phyloP scores from a whole-genome alignment of 2,329 filamentous ascomycete genomes.

The Dothideomycetes sp. region DNA sequence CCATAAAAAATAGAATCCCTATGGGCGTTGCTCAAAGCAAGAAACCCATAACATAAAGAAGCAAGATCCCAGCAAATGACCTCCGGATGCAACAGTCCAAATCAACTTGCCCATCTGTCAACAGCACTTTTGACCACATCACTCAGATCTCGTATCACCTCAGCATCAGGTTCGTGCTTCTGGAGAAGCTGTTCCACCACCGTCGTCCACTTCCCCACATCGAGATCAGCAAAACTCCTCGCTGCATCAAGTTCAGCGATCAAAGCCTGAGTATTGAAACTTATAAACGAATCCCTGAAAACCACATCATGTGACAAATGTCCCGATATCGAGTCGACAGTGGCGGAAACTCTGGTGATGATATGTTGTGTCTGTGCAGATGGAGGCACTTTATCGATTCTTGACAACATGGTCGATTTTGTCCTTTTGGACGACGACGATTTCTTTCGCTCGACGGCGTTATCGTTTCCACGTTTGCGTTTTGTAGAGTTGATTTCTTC shows the following conservation, averaged over 20 bases:
- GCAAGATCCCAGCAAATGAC: too few species aligned
- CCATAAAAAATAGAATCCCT: too few species aligned
- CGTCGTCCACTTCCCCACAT: conserved; percentile 14
- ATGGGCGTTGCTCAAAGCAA: too few species aligned
- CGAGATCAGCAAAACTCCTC: conserved; percentile 4
- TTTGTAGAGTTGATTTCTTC: conserved; percentile 15
- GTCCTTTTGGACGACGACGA: too few species aligned
- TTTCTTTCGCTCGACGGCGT: conserved; percentile 17
- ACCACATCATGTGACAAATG: too few species aligned
- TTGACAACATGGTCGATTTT: too few species aligned
- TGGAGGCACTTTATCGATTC: conserved; percentile 30
- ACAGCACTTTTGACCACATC: conserved; percentile 8
- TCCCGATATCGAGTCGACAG: too few species aligned
- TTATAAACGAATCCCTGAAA: too few species aligned
- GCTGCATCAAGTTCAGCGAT: too few species aligned
- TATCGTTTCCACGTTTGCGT: conserved; percentile 18
- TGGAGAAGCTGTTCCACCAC: conserved; percentile 17
- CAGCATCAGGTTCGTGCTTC: conserved; percentile 17
- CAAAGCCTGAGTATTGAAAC: conserved; percentile 15
- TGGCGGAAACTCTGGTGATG: not conserved
- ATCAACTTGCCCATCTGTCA: conserved; percentile 1
- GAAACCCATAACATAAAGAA: too few species aligned
- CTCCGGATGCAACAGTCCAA: too few species aligned
- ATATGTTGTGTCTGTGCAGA: conserved; percentile 22
- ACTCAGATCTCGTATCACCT: conserved; percentile 19